These are phyloP conservation scores for Schwanniomyces yamadae DNA, from an alignment of 805 yeast genomes.

Conservation along the genomic window DNA sequence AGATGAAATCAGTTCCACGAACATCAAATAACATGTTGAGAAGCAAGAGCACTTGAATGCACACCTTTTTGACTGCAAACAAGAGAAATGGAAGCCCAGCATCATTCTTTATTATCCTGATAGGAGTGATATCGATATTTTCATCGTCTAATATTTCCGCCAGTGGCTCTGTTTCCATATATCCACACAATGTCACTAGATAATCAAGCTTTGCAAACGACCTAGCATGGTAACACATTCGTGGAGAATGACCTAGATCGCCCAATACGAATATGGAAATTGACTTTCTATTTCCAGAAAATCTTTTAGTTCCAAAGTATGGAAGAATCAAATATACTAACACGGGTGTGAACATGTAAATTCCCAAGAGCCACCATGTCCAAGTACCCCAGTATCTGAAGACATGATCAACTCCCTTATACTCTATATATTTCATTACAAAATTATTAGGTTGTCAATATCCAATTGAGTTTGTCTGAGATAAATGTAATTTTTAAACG, in stretches of 20 bases:
- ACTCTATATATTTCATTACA: conserved; percentile 11
- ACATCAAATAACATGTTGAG: conserved; percentile 48
- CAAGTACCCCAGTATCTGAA: conserved; percentile 30
- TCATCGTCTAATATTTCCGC: conserved; percentile 48
- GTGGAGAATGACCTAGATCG: conserved; percentile 91
- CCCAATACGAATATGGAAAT: conserved; percentile 84
- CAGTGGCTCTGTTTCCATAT: conserved; percentile 59
- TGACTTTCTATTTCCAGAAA: conserved; percentile 39
- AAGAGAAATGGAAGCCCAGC: conserved; percentile 49
- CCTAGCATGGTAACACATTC: conserved; percentile 87
- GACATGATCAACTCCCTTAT: conserved; percentile 20
- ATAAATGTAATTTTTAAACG: too few relatives aligned
- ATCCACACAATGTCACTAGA: conserved; percentile 83
- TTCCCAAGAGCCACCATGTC: conserved; percentile 43
- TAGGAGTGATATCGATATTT: conserved; percentile 51
- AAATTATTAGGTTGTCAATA: too few relatives aligned
- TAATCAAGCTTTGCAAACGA: conserved; percentile 71
- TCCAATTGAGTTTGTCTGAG: too few relatives aligned
- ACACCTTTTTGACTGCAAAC: conserved; percentile 60
- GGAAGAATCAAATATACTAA: conserved; percentile 43
- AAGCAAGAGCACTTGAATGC: conserved; percentile 52
- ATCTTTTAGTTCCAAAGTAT: conserved; percentile 23
- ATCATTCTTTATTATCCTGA: conserved; percentile 40
- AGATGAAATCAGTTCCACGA: conserved; percentile 62
- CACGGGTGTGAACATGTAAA: conserved; percentile 49